A percentile compares a stretch with the other conserved stretches of the same genome.
phyloP scores from a whole-genome alignment of 306 rosid genomes.

The Trichosanthes truncata region DNA sequence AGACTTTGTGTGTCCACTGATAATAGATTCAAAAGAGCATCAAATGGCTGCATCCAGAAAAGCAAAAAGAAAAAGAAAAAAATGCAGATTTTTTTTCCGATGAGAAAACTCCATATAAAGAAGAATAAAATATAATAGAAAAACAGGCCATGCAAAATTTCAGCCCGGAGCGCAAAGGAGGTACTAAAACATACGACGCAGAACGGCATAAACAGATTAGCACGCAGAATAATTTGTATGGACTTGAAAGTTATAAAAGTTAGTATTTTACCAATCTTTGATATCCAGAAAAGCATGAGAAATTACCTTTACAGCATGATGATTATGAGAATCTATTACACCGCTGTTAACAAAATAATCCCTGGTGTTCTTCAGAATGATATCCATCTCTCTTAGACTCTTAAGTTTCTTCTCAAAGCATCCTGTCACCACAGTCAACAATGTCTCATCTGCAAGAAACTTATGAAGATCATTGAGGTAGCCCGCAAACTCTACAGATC shows the following conservation, averaged over 20 bases:
- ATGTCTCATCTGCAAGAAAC: slow-evolving; percentile 49
- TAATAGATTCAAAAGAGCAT: not conserved
- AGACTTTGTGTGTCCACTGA: not conserved
- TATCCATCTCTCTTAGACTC: slow-evolving; percentile 46
- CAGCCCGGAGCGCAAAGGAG: not conserved
- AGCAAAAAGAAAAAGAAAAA: not conserved
- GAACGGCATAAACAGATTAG: not conserved
- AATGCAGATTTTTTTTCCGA: not conserved
- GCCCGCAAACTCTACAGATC: slow-evolving; percentile 44
- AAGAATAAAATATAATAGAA: not conserved
- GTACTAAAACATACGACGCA: not conserved
- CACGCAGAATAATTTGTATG: not conserved
- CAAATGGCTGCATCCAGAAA: not conserved
- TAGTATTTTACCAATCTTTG: not conserved
- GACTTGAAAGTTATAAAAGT: not conserved
- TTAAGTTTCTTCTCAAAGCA: slow-evolving; percentile 54
- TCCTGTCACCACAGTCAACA: slow-evolving; percentile 37
- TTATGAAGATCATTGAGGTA: slow-evolving; percentile 55
- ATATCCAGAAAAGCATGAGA: not conserved
- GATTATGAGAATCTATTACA: slow-evolving; percentile 35
- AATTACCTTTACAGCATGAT: slow-evolving; percentile 43
- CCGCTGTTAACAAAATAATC: slow-evolving; percentile 27
- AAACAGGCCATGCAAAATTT: not conserved
- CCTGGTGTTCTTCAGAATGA: slow-evolving; percentile 43
- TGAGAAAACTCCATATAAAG: not conserved